phyloP scores from a whole-genome alignment of 768 basidiomycete genomes.

The Mycena galericulata region DNA sequence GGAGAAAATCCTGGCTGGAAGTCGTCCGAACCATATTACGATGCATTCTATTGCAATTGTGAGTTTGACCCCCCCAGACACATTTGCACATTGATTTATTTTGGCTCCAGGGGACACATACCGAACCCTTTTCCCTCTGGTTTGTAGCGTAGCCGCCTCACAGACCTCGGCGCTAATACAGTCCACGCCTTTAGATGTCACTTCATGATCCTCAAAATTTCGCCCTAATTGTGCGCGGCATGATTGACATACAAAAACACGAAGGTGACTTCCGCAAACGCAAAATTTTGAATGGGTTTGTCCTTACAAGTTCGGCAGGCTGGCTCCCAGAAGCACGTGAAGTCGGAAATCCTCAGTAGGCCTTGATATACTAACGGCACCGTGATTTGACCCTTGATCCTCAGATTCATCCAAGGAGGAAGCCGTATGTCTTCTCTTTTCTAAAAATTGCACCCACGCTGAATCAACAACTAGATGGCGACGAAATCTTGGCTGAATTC shows the following conservation, averaged over 20 bases:
- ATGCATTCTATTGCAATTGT: constrained; percentile 78
- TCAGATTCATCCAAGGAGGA: constrained; percentile 61
- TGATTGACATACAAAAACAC: constrained; percentile 75
- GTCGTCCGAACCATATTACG: constrained; percentile 74
- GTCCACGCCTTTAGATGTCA: constrained; percentile 52
- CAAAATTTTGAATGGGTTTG: too few species aligned
- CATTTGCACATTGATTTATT: background rate
- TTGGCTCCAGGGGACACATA: constrained; percentile 64
- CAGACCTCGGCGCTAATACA: too few species aligned
- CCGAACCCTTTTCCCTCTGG: constrained; percentile 68
- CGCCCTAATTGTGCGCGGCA: constrained; percentile 69
- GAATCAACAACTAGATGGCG: constrained; percentile 57
- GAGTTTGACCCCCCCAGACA: constrained; percentile 30
- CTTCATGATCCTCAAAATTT: constrained; percentile 72
- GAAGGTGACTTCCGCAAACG: too few species aligned
- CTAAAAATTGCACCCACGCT: background rate
- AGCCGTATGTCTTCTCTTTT: constrained; percentile 58
- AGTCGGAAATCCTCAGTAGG: constrained; percentile 67
- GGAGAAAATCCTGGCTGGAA: constrained; percentile 76
- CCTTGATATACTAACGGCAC: constrained; percentile 51
- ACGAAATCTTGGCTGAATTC: constrained; percentile 74
- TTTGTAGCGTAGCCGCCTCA: background rate
- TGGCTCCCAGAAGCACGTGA: constrained; percentile 67
- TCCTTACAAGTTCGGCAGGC: constrained; percentile 47
- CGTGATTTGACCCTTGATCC: background rate